phyloP scores from a whole-genome alignment of 345 rosid genomes.

The Raphanus raphanistrum region DNA sequence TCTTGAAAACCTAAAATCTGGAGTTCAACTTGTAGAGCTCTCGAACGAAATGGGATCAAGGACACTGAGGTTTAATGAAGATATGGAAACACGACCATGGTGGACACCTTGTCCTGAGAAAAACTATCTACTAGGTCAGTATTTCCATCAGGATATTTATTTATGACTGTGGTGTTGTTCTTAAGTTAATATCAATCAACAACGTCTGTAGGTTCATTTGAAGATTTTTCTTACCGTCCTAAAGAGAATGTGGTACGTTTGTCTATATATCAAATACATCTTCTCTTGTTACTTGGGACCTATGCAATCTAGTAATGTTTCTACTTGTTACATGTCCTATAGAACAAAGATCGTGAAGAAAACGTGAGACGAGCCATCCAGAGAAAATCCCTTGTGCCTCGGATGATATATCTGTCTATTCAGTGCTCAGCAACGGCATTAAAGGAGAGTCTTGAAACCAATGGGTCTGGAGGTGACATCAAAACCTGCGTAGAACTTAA shows the following conservation, averaged over 20 bases:
- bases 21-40: conserved; percentile 71
- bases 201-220: conserved; percentile 73
- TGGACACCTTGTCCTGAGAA: conserved; percentile 87
- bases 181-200: conserved; percentile 9
- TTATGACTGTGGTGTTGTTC: conserved; percentile 4
- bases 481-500: conserved; percentile 60
- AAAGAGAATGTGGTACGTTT: conserved; percentile 61
- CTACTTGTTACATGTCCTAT: conserved; percentile 24
- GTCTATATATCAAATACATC: neutral
- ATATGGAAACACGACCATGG: conserved; percentile 90
- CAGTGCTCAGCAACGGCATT: conserved; percentile 59
- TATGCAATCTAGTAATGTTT: conserved; percentile 1
- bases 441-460: conserved; percentile 58
- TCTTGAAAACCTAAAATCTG: conserved; percentile 71
- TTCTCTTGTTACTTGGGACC: conserved; percentile 1
- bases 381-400: conserved; percentile 81
- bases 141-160: neutral
- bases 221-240: conserved; percentile 67
- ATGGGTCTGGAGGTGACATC: conserved; percentile 58
- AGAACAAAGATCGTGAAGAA: conserved; percentile 75
- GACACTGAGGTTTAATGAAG: conserved; percentile 77
- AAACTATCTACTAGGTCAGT: conserved; percentile 81
- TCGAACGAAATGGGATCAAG: conserved; percentile 74
- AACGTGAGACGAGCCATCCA: conserved; percentile 49
- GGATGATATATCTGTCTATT: conserved; percentile 80